A percentile compares a stretch with the other conserved stretches of the same genome.
These are phyloP conservation scores for Colletotrichum acutatum DNA, from an alignment of 2,329 filamentous ascomycete species.

Conservation along the genomic window DNA sequence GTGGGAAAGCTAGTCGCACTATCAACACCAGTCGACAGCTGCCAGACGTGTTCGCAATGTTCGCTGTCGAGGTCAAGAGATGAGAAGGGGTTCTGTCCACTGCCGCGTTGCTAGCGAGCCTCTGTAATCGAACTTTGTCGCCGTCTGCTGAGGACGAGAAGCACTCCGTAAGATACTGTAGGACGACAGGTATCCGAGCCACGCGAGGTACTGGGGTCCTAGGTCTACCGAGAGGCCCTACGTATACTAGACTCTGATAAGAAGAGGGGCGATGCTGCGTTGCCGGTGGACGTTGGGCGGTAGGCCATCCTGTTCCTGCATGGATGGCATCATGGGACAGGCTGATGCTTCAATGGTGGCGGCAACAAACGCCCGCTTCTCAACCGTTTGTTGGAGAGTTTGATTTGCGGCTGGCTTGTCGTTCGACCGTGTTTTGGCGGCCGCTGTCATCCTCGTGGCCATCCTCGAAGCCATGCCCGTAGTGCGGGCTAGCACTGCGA, in stretches of 20 bases:
- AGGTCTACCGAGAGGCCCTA: slow-evolving; percentile 4
- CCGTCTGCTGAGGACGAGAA: background rate
- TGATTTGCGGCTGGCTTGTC: background rate
- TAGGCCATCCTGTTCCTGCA: slow-evolving; percentile 22
- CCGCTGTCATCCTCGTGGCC: background rate
- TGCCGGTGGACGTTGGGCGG: slow-evolving; percentile 24
- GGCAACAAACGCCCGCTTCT: background rate
- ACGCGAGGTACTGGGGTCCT: slow-evolving; percentile 9
- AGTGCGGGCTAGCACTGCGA: background rate
- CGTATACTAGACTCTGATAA: slow-evolving; percentile 18
- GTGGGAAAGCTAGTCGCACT: background rate
- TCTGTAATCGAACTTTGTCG: background rate
- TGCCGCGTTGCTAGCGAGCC: slow-evolving; percentile 6
- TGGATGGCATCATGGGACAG: slow-evolving; percentile 22
- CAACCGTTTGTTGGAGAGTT: background rate
- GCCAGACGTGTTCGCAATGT: background rate
- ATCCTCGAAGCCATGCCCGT: background rate
- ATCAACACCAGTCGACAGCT: slow-evolving; percentile 3
- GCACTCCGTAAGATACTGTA: background rate
- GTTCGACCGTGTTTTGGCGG: background rate
- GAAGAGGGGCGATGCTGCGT: slow-evolving; percentile 34
- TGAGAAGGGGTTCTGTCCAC: background rate
- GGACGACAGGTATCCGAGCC: background rate
- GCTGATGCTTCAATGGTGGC: background rate
- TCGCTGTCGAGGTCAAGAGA: background rate